Evolutionary conservation across 2,329 filamentous ascomycete species (phyloP), one percentile per base, ranked within the genome.

Genomic region (Cladosporium sp.): DNA sequence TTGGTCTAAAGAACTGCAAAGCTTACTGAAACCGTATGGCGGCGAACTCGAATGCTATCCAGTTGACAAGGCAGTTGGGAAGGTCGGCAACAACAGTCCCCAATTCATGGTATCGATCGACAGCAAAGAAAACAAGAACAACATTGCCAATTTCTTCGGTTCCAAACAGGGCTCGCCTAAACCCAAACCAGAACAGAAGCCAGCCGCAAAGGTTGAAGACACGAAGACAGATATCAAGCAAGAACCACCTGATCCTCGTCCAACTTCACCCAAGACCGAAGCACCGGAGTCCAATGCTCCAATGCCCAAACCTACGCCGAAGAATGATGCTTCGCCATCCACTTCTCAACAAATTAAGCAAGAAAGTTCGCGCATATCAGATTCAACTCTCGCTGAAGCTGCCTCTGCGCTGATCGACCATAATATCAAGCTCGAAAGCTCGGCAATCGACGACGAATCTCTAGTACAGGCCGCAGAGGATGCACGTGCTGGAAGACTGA

Each of bases 141-240:
- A 95, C 71, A 98, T 98, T 77, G 91, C 91, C 55, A 97, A 97
- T 73, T 97, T 97, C 82, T 98, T 98, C 74, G 85, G 85, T 8
- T 64, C 61, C n/a, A 52, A 57, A n/a, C 34, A 28, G 12, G 41
- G 30, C 49, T 21, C 60, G 14, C 4, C 21, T 10, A 64, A 64
- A 30, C 8, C 28, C 18, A 64, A 28, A 24, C 15, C 61, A 32
- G 61, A 64, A 28, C 36, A 38, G n/a, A 26, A 57, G 26, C 6
- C 34, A n/a, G 36, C n/a, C 15, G 18, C 10, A 12, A 64, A 57
- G 32, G 5, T 26, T 1, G 26, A 41, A 32, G 51, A 32, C 10
- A 34, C 61, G 15, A 14, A n/a, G 8, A 30, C 51, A 2, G 38
- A 15, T 5, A 59, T 59, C 41, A 65, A 65, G 28, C 52, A 59